Evolutionary conservation across 345 rosid species (phyloP).

Genomic region (Melastoma malabathricum): DNA sequence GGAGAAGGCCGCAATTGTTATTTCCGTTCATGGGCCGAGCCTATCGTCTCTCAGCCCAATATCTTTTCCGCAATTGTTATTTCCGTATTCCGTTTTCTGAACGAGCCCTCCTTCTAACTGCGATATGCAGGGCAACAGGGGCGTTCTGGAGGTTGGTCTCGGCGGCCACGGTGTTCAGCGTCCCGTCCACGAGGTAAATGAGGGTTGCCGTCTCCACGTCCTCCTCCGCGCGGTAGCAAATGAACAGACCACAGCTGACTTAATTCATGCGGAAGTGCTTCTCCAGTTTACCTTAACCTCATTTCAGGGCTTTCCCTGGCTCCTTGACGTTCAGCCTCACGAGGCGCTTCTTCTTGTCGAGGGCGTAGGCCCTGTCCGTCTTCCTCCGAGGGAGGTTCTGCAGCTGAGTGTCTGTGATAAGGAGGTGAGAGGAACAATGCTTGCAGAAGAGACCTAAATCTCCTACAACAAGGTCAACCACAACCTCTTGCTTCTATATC

Average conservation of each 20-base stretch:
- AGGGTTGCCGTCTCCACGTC: slow-evolving; percentile 55
- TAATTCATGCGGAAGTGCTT: slow-evolving; percentile 97
- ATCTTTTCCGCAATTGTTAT: too few relatives aligned
- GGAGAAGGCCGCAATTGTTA: too few relatives aligned
- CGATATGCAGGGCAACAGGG: slow-evolving; percentile 90
- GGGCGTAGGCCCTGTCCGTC: slow-evolving; percentile 79
- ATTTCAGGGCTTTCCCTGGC: slow-evolving; percentile 78
- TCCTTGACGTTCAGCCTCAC: slow-evolving; percentile 62
- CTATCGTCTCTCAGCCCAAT: too few relatives aligned
- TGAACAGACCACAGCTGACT: slow-evolving; percentile 73
- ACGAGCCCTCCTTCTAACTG: slow-evolving; percentile 90
- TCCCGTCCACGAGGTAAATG: slow-evolving; percentile 49
- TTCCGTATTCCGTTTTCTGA: too few relatives aligned
- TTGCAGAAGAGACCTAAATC: too few relatives aligned
- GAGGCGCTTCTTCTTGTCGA: slow-evolving; percentile 90
- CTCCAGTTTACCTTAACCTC: slow-evolving; percentile 92
- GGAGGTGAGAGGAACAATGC: slow-evolving; percentile 92
- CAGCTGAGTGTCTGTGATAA: slow-evolving; percentile 95
- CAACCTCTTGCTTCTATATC: too few relatives aligned
- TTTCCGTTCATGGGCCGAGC: too few relatives aligned
- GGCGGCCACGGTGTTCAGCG: slow-evolving; percentile 8
- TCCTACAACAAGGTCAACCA: too few relatives aligned
- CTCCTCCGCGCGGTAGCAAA: slow-evolving; percentile 91
- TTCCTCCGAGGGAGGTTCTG: slow-evolving; percentile 96
- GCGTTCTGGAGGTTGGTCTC: slow-evolving; percentile 45